Conservation (phyloP, 176 grass and related monocot species). For the Poa pratensis region DNA sequence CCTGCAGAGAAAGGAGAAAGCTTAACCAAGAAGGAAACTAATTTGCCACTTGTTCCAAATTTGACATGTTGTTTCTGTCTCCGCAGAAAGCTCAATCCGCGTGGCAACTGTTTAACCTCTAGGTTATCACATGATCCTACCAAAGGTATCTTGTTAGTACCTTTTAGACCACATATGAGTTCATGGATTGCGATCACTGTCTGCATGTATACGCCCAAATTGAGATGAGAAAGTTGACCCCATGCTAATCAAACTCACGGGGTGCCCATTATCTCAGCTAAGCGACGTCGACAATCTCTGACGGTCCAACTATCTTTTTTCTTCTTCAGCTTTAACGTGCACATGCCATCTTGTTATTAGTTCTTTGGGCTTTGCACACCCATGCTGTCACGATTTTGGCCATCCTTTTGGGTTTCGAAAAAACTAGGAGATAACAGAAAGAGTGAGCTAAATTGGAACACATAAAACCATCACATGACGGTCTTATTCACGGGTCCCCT, state of each 20-base stretch:
- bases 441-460: too few relatives aligned
- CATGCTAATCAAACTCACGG: background rate
- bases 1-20: background rate
- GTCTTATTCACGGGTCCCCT: too few relatives aligned
- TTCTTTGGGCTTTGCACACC: background rate
- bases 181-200: background rate
- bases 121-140: background rate
- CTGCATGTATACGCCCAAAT: background rate
- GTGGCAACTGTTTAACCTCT: background rate
- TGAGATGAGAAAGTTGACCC: background rate
- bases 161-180: background rate
- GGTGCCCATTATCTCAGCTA: background rate
- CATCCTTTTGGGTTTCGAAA: background rate
- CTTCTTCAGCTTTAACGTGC: constrained; percentile 4
- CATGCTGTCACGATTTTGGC: background rate
- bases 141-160: too few relatives aligned
- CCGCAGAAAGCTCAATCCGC: background rate
- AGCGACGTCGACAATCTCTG: background rate
- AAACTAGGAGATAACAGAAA: background rate
- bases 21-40: constrained; percentile 2
- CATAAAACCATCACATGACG: too few relatives aligned
- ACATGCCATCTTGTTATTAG: background rate
- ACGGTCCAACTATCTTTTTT: background rate
- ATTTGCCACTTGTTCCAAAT: background rate
- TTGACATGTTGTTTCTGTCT: background rate